Conservation (phyloP, 2,329 filamentous ascomycete species). For the Trichoderma aggressivum region DNA sequence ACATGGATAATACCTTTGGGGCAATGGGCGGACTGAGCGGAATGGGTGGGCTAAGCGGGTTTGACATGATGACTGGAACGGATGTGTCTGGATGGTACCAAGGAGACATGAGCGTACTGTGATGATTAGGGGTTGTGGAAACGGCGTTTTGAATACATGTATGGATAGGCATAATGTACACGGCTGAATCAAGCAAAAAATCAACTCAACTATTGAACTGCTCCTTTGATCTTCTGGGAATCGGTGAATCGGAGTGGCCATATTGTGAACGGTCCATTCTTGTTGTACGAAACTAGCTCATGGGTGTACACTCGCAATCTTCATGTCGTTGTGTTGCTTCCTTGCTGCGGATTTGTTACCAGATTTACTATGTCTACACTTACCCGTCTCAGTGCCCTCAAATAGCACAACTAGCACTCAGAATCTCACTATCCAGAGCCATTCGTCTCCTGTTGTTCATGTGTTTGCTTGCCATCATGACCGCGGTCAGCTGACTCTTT, state of each 20-base stretch:
- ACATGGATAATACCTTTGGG: neutral
- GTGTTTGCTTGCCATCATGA: neutral
- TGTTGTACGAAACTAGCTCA: neutral
- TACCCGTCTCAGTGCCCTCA: neutral
- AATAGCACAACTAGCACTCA: neutral
- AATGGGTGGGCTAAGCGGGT: neutral
- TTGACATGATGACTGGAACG: neutral
- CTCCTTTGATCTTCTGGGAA: neutral
- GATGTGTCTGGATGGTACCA: constrained; percentile 10
- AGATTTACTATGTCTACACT: neutral
- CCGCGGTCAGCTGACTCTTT: constrained; percentile 1
- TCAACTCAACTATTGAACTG: neutral
- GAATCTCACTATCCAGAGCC: neutral
- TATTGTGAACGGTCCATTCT: neutral
- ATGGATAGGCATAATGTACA: neutral
- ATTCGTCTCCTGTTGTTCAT: neutral
- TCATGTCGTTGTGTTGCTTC: neutral
- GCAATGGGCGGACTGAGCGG: neutral
- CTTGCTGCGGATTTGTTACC: neutral
- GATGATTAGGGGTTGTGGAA: neutral
- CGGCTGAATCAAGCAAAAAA: neutral
- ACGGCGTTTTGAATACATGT: neutral
- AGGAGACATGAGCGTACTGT: neutral
- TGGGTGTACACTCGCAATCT: neutral
- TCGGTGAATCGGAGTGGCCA: neutral